Conservation (phyloP, 169 alveolate species). For the Babesia gibsoni region DNA sequence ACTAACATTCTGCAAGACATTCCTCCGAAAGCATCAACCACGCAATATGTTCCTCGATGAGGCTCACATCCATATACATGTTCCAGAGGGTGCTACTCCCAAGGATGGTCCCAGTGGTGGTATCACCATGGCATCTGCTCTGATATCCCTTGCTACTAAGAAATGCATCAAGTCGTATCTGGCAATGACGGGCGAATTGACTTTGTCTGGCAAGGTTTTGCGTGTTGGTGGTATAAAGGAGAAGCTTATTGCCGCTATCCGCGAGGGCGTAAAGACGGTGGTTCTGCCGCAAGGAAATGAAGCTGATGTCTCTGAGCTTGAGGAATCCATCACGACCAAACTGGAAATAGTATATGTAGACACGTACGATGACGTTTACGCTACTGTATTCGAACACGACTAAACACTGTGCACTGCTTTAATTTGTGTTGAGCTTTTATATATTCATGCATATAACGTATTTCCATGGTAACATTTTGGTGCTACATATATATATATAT, state of each 20-base stretch:
- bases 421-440: too few relatives aligned
- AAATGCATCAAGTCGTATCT: constrained; percentile 70
- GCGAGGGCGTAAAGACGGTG: constrained; percentile 83
- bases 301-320: constrained; percentile 70
- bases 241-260: constrained; percentile 88
- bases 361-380: constrained; percentile 70
- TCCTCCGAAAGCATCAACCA: constrained; percentile 68
- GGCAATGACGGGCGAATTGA: constrained; percentile 96
- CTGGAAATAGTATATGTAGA: constrained; percentile 68
- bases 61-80: constrained; percentile 86
- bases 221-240: constrained; percentile 92
- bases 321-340: constrained; percentile 64
- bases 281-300: constrained; percentile 76
- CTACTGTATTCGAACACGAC: constrained; percentile 30
- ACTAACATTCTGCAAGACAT: constrained; percentile 82
- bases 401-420: too few relatives aligned
- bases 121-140: constrained; percentile 87
- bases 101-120: constrained; percentile 97
- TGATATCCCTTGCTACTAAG: constrained; percentile 80
- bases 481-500: too few relatives aligned
- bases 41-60: constrained; percentile 76
- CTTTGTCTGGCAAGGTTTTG: constrained; percentile 90
- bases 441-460: too few relatives aligned
- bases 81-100: constrained; percentile 94
- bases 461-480: too few relatives aligned